Base-by-base conservation (phyloP, 306 rosid species). In the Phaseolus lunatus region DNA sequence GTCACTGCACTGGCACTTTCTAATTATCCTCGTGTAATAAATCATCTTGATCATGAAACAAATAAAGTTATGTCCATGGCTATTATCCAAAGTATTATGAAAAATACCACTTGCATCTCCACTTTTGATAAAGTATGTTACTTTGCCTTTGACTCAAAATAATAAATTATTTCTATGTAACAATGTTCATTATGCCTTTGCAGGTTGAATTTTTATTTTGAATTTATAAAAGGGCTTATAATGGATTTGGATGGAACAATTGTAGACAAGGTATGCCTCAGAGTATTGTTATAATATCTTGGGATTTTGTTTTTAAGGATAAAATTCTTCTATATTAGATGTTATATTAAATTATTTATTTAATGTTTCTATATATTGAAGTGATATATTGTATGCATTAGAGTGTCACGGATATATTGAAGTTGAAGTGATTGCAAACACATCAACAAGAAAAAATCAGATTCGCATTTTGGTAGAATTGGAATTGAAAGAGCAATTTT, bases 201-300 rank as follows among this genome's bases (percentile, higher is more conserved):
- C 66, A 94, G 99, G 98, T 96, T 57, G 99, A 91, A 75, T 96
- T 94, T 54, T 86, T 96, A 84, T n/a, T 92, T 96, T 80, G 98
- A 96, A 82, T 78, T 96, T 72, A 86, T 96, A 70, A 96, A 90
- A 85, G 99, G 97, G 81, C 99, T 96, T 78, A 87, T 96, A 70
- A 80, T 73, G 77, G 99, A 96, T 87, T 85, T 87, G 85, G 98
- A 92, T 62, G 99, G 89, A 78, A 72, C 87, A 54, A 67, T 65
- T 77, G 56, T 70, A 61, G 99, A 91, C 57, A 97, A 96, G 98
- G 99, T 96, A 24, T 57, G 59, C 67, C 16, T 16, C 45, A 47
- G 61, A 80, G 49, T 58, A 19, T 22, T 81, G 23, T 76, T 37
- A 37, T 67, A 20, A 49, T 71, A 61, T 69, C 5, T 27, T 70